These are phyloP conservation scores for Wolfiporia cocos DNA, from an alignment of 1,284 basidiomycete genomes.

Conservation along the genomic window DNA sequence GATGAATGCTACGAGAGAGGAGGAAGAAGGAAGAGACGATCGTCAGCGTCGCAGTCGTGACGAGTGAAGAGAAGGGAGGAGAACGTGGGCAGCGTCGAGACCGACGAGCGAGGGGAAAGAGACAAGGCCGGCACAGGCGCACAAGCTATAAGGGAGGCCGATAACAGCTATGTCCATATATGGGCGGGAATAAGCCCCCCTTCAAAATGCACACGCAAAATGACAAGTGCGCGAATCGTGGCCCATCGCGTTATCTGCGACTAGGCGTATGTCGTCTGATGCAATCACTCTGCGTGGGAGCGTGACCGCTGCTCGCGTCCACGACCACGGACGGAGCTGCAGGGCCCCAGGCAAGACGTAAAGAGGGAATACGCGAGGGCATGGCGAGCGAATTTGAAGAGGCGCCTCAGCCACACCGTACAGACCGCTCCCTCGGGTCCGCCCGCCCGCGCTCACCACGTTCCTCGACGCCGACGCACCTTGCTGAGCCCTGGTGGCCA, in stretches of 20 bases:
- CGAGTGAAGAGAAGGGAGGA: constrained; percentile 22
- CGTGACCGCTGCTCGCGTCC: no score
- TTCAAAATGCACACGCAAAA: no score
- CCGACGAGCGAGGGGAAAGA: constrained; percentile 26
- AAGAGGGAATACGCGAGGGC: background rate
- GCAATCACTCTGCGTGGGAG: constrained; percentile 3
- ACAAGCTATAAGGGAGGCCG: constrained; percentile 31
- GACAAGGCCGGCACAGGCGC: constrained; percentile 26
- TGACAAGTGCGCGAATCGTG: constrained; percentile 1
- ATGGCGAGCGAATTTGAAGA: background rate
- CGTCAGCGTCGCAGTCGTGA: constrained; percentile 23
- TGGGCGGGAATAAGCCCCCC: no score
- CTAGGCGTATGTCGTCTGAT: constrained; percentile 5
- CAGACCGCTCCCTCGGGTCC: constrained; percentile 4
- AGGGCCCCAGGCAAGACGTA: no score
- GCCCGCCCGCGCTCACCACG: constrained; percentile 43
- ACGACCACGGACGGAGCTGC: background rate
- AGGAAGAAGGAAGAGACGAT: constrained; percentile 21
- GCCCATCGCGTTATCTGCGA: constrained; percentile 5
- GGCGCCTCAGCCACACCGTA: no score
- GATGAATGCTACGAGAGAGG: constrained; percentile 24
- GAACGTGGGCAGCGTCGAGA: constrained; percentile 27
- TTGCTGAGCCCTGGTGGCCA: constrained; percentile 21
- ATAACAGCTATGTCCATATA: constrained; percentile 16
- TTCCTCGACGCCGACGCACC: constrained; percentile 41